A percentile compares a stretch with the other conserved stretches of the same genome.
Evolutionary conservation across 768 basidiomycete genomes (phyloP).

Genomic region (Suillus subalutaceus): DNA sequence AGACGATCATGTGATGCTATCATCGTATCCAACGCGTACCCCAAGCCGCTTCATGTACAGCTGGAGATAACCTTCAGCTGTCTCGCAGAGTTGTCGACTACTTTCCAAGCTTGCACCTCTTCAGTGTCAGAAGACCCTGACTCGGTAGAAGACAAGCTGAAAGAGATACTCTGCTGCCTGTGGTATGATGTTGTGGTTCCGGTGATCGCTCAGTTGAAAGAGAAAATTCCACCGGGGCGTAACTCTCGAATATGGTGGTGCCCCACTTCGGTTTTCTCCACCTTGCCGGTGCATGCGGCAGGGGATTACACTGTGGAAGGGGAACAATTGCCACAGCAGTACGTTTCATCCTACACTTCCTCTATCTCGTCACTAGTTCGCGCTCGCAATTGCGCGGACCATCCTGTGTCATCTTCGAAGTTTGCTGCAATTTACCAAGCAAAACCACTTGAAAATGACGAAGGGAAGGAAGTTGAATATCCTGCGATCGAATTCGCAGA

Average conservation of each 20-base stretch:
- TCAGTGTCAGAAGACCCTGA: background rate
- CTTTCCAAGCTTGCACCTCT: conserved; percentile 2
- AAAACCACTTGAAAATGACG: conserved; percentile 4
- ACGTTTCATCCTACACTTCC: conserved; percentile 19
- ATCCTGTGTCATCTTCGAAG: background rate
- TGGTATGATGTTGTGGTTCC: conserved; percentile 11
- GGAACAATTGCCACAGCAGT: background rate
- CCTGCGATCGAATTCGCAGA: background rate
- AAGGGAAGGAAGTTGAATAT: background rate
- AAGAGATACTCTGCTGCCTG: conserved; percentile 1
- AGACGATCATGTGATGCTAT: background rate
- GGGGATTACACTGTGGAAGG: conserved; percentile 13
- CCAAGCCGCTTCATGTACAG: background rate
- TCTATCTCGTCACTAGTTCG: conserved; percentile 14
- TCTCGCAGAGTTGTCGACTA: background rate
- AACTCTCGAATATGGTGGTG: conserved; percentile 19
- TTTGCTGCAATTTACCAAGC: conserved; percentile 14
- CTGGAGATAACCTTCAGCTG: background rate
- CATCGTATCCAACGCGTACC: background rate
- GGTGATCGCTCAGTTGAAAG: conserved; percentile 6
- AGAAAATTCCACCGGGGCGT: background rate
- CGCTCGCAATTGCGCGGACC: conserved; percentile 9
- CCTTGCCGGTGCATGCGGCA: conserved; percentile 18
- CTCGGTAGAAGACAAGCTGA: background rate
- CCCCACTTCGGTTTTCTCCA: conserved; percentile 14